Base-by-base conservation (phyloP, 768 basidiomycete genomes). In the Lentinula sp. region DNA sequence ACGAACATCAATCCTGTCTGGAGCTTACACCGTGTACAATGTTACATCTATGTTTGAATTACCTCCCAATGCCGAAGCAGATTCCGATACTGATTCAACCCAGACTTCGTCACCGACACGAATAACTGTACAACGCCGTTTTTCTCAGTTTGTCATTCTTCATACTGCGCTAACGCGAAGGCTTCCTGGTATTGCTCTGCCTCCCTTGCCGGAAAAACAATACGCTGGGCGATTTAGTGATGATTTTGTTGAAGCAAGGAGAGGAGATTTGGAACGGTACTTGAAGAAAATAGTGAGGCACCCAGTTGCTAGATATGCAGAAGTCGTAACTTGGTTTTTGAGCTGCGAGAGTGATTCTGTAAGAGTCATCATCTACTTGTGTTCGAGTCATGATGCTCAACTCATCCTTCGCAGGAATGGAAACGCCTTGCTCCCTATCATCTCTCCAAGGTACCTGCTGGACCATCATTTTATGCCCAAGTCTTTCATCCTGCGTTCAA, bases 401-500 rank as follows among this genome's bases (percentile, higher is more conserved):
- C 54, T 50, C 31, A 45, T 65, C 23, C 37, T 48, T 56, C 32
- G 40, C 59, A 92, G 90, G 90, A 92, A 70, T 91, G 87, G 88
- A 84, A 80, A 67, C 80, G 80, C 45, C 73, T 84, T 21, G 78
- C 85, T 21, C 86, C 85, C 6, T 79, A 79, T 64, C 82, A 87
- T 64, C 74, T 88, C 1, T 73, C 83, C 4, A 76, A 84, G 63
- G 82, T 83, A 2, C 77, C 88, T 10, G 84, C 87, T n/a, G 90
- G 89, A 1, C 83, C 90, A 8, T 75, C 82, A 1, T 94, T 93
- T 69, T 91, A 87, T 67, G 84, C 87, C 0, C 84, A 84, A 45
- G 86, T 93, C 1, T 93, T 86, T 66, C 93, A 95, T 66, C 93
- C 91, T 3, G 88, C 83, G 0, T 95, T 91, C 73, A 94, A 94